These are phyloP conservation scores for Lasiodiplodia citricola DNA, from an alignment of 2,329 filamentous ascomycete species.

Conservation along the genomic window DNA sequence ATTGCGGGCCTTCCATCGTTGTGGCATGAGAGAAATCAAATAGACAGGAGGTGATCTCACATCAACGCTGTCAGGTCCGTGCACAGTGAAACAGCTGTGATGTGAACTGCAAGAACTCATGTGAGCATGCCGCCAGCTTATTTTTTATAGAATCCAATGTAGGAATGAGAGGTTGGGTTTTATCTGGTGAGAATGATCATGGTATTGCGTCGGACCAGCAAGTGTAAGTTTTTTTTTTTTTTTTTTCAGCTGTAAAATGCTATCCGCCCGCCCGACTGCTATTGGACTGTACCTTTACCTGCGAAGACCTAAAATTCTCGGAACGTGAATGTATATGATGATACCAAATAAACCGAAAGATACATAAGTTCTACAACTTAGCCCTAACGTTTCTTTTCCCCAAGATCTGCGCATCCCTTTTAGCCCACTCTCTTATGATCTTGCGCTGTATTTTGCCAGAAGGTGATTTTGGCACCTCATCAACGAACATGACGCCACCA, in stretches of 20 bases:
- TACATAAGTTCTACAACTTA: neutral
- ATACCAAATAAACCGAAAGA: neutral
- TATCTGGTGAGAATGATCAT: neutral
- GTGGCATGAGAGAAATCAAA: neutral
- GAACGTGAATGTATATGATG: neutral
- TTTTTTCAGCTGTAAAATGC: no score
- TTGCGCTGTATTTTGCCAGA: constrained; percentile 44
- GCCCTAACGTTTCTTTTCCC: neutral
- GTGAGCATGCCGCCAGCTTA: neutral
- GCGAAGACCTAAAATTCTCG: neutral
- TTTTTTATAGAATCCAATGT: neutral
- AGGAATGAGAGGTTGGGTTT: neutral
- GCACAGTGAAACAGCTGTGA: neutral
- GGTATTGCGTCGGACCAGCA: neutral
- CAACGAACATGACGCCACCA: constrained; percentile 44
- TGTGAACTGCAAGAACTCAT: no score
- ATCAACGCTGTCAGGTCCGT: neutral
- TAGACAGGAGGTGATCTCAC: neutral
- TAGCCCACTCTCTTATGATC: constrained; percentile 40
- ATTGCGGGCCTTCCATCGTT: neutral
- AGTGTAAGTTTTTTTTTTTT: no score
- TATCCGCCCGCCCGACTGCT: no score
- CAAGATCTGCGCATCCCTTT: constrained; percentile 32
- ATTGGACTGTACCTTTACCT: neutral
- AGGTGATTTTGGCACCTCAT: constrained; percentile 41